A percentile compares a stretch with the other conserved stretches of the same genome.
Conservation (phyloP, 441 rosid genomes). For the Arabidopsis lyrata region DNA sequence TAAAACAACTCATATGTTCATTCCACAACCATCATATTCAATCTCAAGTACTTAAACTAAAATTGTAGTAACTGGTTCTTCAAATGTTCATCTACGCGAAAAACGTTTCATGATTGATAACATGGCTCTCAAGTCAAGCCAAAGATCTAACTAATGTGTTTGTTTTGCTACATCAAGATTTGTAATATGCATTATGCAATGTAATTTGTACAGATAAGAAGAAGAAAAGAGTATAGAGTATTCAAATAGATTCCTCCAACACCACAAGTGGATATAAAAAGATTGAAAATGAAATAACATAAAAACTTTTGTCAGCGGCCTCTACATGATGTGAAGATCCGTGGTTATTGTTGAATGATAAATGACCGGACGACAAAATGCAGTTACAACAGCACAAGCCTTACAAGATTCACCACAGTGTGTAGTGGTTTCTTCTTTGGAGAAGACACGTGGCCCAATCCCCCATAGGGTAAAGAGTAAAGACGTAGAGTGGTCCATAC, state of each 20-base stretch:
- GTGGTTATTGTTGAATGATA: conserved; percentile 29
- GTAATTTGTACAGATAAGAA: neutral
- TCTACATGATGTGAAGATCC: conserved; percentile 30
- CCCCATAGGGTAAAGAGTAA: neutral
- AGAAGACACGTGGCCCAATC: conserved; percentile 36
- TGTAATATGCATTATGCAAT: neutral
- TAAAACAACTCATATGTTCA: neutral
- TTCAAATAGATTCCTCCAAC: neutral
- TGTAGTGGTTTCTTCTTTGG: conserved; percentile 26
- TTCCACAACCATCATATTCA: neutral
- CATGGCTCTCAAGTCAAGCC: no score
- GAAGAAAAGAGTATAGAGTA: neutral
- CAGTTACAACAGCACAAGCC: neutral
- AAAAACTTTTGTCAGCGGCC: conserved; percentile 40
- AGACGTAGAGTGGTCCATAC: conserved; percentile 37
- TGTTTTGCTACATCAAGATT: neutral
- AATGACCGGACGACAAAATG: conserved; percentile 42
- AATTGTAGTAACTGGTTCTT: neutral
- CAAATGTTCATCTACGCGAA: neutral
- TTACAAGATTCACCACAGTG: conserved; percentile 24
- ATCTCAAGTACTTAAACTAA: neutral
- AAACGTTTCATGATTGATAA: no score
- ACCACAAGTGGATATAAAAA: conserved; percentile 16
- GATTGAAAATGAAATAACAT: conserved; percentile 35
- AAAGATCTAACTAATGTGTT: no score